Evolutionary conservation across 2,329 filamentous ascomycete genomes (phyloP).

Genomic region (Scopulariopsis brevicaulis): DNA sequence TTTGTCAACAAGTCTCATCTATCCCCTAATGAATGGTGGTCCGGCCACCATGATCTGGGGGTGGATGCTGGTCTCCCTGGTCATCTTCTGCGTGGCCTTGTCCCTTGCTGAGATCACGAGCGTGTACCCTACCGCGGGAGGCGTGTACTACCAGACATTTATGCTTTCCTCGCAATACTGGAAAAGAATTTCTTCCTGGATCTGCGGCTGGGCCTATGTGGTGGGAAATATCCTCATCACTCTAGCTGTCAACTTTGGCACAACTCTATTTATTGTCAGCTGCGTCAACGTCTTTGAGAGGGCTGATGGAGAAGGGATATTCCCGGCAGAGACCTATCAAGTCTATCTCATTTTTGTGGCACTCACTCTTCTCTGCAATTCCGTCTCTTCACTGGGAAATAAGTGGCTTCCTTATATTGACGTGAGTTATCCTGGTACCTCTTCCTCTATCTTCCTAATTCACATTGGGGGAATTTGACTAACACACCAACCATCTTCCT

Average conservation of each 20-base stretch:
- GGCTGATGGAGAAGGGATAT: constrained; percentile 27
- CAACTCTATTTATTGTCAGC: constrained; percentile 50
- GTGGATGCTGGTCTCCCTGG: constrained; percentile 55
- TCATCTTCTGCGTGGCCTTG: constrained; percentile 59
- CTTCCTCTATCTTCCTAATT: neutral
- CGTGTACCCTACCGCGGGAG: constrained; percentile 62
- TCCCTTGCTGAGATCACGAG: constrained; percentile 66
- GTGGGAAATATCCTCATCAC: constrained; percentile 76
- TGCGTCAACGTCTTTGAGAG: constrained; percentile 44
- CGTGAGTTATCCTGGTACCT: constrained; percentile 32
- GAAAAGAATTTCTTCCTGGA: constrained; percentile 55
- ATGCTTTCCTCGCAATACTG: constrained; percentile 56
- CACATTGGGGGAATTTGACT: constrained; percentile 30
- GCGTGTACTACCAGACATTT: constrained; percentile 68
- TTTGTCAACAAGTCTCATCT: constrained; percentile 57
- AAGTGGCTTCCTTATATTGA: constrained; percentile 56
- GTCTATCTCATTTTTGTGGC: constrained; percentile 61
- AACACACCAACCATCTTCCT: too few relatives aligned
- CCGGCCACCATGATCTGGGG: constrained; percentile 63
- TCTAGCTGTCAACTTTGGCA: constrained; percentile 72
- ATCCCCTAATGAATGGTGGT: constrained; percentile 55
- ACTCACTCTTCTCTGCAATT: constrained; percentile 52
- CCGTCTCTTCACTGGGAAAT: constrained; percentile 57
- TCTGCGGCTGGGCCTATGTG: constrained; percentile 66
- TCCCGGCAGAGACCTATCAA: constrained; percentile 47